These are phyloP conservation scores for Fomitopsis pinicola DNA, from an alignment of 1,284 basidiomycete species.

Conservation along the genomic window DNA sequence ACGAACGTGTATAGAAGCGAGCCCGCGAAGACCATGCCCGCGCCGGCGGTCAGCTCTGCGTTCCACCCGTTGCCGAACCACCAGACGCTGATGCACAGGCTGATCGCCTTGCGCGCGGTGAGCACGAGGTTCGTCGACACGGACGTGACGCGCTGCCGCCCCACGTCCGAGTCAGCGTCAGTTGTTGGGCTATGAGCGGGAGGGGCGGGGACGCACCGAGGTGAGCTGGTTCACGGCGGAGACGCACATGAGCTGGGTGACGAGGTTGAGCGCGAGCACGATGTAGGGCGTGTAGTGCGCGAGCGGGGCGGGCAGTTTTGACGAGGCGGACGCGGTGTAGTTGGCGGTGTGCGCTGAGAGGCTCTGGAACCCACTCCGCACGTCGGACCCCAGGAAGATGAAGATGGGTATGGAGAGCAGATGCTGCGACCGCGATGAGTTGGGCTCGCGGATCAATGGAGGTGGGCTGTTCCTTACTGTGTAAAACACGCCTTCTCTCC, in stretches of 20 bases:
- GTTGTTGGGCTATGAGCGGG: not conserved
- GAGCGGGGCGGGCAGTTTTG: constrained; percentile 6
- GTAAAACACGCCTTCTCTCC: constrained; percentile 88
- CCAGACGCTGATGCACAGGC: constrained; percentile 71
- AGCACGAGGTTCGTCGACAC: constrained; percentile 72
- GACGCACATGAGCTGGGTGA: constrained; percentile 84
- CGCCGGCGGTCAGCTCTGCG: constrained; percentile 51
- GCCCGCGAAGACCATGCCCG: constrained; percentile 62
- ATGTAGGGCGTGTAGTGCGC: constrained; percentile 37
- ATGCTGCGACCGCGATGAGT: constrained; percentile 38
- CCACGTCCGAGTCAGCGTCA: not conserved
- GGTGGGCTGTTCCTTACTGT: constrained; percentile 39
- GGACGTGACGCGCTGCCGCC: constrained; percentile 56
- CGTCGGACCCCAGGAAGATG: constrained; percentile 53
- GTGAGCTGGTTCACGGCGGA: constrained; percentile 84
- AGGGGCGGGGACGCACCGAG: constrained; percentile 44
- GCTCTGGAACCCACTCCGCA: constrained; percentile 50
- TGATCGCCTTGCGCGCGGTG: constrained; percentile 67
- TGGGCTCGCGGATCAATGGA: not conserved
- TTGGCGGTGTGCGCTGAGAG: constrained; percentile 26
- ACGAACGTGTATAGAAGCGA: constrained; percentile 47
- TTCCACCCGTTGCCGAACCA: constrained; percentile 73
- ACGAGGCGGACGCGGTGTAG: constrained; percentile 3
- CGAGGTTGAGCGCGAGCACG: constrained; percentile 63
- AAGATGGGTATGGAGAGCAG: constrained; percentile 75